phyloP scores from a whole-genome alignment of 108 stramenopile species.

The Cyclotella sp. region DNA sequence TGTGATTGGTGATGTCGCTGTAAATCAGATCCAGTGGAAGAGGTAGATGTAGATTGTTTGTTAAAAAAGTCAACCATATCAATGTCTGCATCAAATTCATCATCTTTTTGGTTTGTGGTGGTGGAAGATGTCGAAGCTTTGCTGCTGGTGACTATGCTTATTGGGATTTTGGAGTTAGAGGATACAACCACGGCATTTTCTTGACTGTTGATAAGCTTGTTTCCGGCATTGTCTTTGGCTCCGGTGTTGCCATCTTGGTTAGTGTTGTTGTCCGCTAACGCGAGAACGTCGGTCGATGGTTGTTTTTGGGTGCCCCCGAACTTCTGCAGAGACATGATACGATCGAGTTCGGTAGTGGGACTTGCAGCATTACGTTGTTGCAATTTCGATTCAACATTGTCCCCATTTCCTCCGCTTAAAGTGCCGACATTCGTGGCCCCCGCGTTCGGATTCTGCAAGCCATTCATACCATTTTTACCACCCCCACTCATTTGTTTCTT shows the following conservation, averaged over 20 bases:
- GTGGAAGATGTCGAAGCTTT: background rate
- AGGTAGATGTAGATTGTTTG: conserved; percentile 14
- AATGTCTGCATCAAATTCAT: conserved; percentile 55
- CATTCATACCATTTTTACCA: background rate
- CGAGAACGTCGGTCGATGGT: background rate
- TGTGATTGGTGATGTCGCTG: background rate
- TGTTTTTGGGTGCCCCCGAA: conserved; percentile 28
- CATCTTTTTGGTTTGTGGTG: conserved; percentile 25
- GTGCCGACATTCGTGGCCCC: background rate
- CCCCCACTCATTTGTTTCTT: conserved; percentile 15
- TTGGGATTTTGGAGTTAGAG: conserved; percentile 35
- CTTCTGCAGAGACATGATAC: conserved; percentile 46
- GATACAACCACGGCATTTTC: background rate
- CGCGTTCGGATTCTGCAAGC: background rate
- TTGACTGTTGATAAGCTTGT: background rate
- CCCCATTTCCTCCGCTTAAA: background rate
- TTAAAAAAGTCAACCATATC: conserved; percentile 54
- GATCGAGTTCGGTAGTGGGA: conserved; percentile 44
- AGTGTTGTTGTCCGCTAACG: background rate
- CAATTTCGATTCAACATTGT: background rate
- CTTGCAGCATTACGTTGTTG: conserved; percentile 2
- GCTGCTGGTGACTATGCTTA: conserved; percentile 17
- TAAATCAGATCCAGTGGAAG: background rate
- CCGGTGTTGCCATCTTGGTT: background rate
- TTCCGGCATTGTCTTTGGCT: background rate